Base-by-base conservation (phyloP, 2,329 filamentous ascomycete species). In the Camillea tinctor region DNA sequence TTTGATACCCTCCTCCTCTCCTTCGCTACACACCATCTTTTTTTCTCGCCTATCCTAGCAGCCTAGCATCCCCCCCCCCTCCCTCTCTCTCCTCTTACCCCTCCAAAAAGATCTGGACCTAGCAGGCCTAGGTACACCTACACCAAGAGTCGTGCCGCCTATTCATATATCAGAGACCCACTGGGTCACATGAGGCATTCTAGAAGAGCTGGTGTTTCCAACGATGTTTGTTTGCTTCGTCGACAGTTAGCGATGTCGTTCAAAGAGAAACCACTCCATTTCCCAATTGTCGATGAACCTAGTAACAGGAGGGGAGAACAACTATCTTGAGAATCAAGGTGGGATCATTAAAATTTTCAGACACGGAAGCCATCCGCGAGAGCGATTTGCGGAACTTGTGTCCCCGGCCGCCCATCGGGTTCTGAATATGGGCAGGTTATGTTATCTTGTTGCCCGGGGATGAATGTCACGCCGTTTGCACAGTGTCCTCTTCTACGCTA, bases 171-270 rank as follows among this genome's bases (percentile, higher is more conserved):
- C 64, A 67, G 60, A 62, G 65, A 65, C 66, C 67, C 64, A 69
- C 67, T 60, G 66, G 66, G 69, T 75, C 73, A 76, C 73, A 74
- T 75, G 74, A 69, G 66, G 57, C 26, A 56, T 56, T 60, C 64
- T 62, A 64, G 60, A 62, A 61, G 51, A 61, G 59, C 58, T 57
- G 48, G 52, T 61, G 63, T 63, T 56, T 59, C 21, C 51, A 53
- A 30, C 55, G 11, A 30, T 30, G 26, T 30, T 30, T 52, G 8
- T 61, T 59, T 60, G 58, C 57, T 59, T 36, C 40, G 59, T 40
- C 50, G 40, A 53, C 56, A 50, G 48, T 44, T 63, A 62, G 58
- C 51, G 57, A 60, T 61, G 63, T 57, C 26, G 56, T 58, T 57
- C 60, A 62, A 57, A 24, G 60, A 55, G 26, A 30, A 11, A 30